A percentile compares a stretch with the other conserved stretches of the same genome.
Conservation (phyloP, 371 early-diverging fungal species). For the Chytridium lagenaria region DNA sequence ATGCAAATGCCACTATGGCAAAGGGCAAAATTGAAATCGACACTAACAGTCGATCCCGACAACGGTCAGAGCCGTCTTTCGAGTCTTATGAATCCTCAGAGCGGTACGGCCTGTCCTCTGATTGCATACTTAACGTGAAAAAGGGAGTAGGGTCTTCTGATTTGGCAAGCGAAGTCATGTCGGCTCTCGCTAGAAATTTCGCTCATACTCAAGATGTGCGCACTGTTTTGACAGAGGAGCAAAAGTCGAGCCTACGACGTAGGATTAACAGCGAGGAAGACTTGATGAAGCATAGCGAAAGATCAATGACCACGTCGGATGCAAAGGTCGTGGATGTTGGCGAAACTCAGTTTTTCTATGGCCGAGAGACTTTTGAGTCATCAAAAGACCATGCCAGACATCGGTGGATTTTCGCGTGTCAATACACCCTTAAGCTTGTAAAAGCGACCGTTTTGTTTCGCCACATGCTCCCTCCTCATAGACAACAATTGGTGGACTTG, state of each 20-base stretch:
- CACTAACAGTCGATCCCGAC: not conserved
- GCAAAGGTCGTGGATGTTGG: not conserved
- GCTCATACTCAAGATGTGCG: not conserved
- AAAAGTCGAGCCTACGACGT: not conserved
- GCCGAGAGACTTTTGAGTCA: constrained; percentile 5
- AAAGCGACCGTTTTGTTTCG: constrained; percentile 13
- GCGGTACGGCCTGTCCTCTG: not conserved
- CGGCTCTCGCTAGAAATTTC: not conserved
- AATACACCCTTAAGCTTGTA: constrained; percentile 22
- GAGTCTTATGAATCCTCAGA: not conserved
- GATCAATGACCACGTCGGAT: not conserved
- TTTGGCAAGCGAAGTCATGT: not conserved
- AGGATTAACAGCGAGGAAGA: not conserved
- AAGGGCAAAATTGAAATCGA: not conserved
- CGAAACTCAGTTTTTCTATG: not conserved
- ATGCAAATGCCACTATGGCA: not conserved
- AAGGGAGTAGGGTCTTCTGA: not conserved
- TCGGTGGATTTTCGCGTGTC: constrained; percentile 22
- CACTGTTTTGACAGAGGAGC: not conserved
- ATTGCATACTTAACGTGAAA: not conserved
- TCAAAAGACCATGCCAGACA: constrained; percentile 12
- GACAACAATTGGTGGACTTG: not conserved
- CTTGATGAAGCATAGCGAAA: not conserved
- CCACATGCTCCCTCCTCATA: constrained; percentile 14
- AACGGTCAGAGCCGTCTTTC: not conserved